phyloP scores from a whole-genome alignment of 768 basidiomycete species.

The Naganishia kalamii region DNA sequence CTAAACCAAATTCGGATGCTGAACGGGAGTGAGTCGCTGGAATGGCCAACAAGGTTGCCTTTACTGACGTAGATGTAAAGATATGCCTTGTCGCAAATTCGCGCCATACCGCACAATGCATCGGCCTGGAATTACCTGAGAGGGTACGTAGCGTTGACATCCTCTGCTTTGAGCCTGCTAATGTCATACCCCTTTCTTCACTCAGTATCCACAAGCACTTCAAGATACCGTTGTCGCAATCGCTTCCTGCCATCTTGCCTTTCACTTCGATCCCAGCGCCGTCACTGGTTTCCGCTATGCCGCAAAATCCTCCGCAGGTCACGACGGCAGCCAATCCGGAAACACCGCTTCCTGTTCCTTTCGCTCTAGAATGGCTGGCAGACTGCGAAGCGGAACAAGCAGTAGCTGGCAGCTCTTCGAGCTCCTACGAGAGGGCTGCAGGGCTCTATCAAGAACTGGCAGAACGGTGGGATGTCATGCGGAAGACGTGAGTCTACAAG shows the following conservation, averaged over 20 bases:
- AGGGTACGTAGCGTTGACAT: slow-evolving; percentile 46
- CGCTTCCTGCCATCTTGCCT: slow-evolving; percentile 59
- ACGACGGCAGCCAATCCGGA: slow-evolving; percentile 59
- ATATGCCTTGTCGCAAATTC: slow-evolving; percentile 74
- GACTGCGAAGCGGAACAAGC: slow-evolving; percentile 52
- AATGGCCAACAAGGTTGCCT: background rate
- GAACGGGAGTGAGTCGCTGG: slow-evolving; percentile 66
- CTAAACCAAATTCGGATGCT: slow-evolving; percentile 55
- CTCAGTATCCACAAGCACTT: slow-evolving; percentile 54
- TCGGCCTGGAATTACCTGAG: slow-evolving; percentile 97
- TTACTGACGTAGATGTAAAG: slow-evolving; percentile 47
- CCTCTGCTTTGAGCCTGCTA: slow-evolving; percentile 10
- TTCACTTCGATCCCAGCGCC: slow-evolving; percentile 51
- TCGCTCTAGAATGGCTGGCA: slow-evolving; percentile 79
- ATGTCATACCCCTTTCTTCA: slow-evolving; percentile 3
- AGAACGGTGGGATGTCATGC: slow-evolving; percentile 27
- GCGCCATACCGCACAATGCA: slow-evolving; percentile 80
- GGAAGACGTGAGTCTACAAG: slow-evolving; percentile 23
- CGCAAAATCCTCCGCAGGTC: background rate
- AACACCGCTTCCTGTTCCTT: slow-evolving; percentile 67
- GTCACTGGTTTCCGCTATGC: background rate
- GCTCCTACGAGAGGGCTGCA: slow-evolving; percentile 13
- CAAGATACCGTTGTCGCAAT: slow-evolving; percentile 55
- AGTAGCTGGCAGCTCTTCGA: slow-evolving; percentile 51
- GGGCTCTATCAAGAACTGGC: slow-evolving; percentile 18